A percentile compares a stretch with the other conserved stretches of the same genome.
Evolutionary conservation across 805 yeast species (phyloP).

Genomic region (Lipomyces oligophaga): DNA sequence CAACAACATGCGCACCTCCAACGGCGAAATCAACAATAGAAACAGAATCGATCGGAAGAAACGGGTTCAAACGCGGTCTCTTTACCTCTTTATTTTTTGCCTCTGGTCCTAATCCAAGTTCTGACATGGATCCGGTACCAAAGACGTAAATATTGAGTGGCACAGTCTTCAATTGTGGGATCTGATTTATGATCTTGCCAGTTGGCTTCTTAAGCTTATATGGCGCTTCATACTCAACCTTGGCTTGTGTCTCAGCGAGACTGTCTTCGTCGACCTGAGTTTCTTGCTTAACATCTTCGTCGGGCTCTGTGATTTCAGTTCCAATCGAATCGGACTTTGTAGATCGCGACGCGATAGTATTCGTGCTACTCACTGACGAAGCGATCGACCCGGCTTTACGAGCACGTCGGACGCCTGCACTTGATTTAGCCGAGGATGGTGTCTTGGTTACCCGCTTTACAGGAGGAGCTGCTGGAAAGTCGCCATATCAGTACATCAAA

Average conservation of each 20-base stretch:
- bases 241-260: background rate
- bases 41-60: slow-evolving; percentile 55
- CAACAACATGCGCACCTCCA: slow-evolving; percentile 94
- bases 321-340: slow-evolving; percentile 6
- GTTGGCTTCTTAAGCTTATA: slow-evolving; percentile 18
- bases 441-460: no score
- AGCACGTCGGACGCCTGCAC: slow-evolving; percentile 1
- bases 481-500: background rate
- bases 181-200: slow-evolving; percentile 21
- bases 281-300: slow-evolving; percentile 5
- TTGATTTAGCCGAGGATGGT: no score
- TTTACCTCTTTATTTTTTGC: slow-evolving; percentile 90
- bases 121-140: slow-evolving; percentile 98
- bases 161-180: slow-evolving; percentile 39
- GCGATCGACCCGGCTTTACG: background rate
- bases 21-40: slow-evolving; percentile 83
- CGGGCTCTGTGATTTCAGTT: slow-evolving; percentile 20
- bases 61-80: slow-evolving; percentile 89
- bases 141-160: slow-evolving; percentile 80
- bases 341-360: slow-evolving; percentile 1
- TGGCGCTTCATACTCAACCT: background rate
- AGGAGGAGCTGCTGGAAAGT: background rate
- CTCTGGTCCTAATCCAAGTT: slow-evolving; percentile 93
- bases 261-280: slow-evolving; percentile 8
- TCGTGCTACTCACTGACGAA: background rate